Evolutionary conservation across 805 yeast genomes (phyloP).

Genomic region (Candida endomychidarum): DNA sequence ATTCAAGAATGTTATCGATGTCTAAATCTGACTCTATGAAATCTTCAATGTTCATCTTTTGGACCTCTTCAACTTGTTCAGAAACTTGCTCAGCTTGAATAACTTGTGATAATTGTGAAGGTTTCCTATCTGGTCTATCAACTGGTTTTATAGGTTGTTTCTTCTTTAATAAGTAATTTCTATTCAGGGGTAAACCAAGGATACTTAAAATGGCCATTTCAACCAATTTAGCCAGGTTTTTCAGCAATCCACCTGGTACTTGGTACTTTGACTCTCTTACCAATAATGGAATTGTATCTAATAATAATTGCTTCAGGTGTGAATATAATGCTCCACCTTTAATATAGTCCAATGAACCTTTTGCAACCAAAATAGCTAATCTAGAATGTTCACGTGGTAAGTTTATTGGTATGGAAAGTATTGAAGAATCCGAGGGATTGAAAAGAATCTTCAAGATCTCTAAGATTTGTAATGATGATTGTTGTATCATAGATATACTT

Average conservation of each 20-base stretch:
- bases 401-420: constrained; percentile 65
- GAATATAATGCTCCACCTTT: constrained; percentile 79
- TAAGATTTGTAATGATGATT: constrained; percentile 61
- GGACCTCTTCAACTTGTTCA: background rate
- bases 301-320: constrained; percentile 60
- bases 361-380: constrained; percentile 63
- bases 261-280: constrained; percentile 51
- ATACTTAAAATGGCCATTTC: constrained; percentile 63
- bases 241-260: constrained; percentile 61
- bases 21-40: constrained; percentile 11
- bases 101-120: constrained; percentile 5
- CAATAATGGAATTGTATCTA: constrained; percentile 49
- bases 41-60: constrained; percentile 1
- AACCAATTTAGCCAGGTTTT: constrained; percentile 52
- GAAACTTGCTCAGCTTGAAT: background rate
- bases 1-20: constrained; percentile 29
- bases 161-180: constrained; percentile 15
- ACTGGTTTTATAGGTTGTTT: constrained; percentile 21
- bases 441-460: constrained; percentile 48
- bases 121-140: constrained; percentile 24
- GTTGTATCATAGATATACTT: constrained; percentile 67
- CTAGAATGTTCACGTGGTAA: constrained; percentile 62
- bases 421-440: constrained; percentile 35
- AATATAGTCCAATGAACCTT: constrained; percentile 77
- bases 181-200: constrained; percentile 49